These are phyloP conservation scores for Phaeolepiota aurea DNA, from an alignment of 768 basidiomycete genomes.

Conservation along the genomic window DNA sequence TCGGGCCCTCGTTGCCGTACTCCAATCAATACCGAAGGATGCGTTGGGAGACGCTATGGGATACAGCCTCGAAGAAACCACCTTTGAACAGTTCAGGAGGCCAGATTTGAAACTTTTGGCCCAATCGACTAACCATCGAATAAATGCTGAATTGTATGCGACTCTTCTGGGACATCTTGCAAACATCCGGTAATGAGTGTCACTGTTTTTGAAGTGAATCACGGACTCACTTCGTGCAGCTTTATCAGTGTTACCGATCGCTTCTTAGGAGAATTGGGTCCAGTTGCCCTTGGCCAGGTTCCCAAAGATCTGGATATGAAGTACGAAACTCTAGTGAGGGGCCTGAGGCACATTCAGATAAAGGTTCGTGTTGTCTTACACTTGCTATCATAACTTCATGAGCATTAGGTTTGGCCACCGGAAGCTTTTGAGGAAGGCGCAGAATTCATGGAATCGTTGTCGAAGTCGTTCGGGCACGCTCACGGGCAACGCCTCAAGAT, in stretches of 20 bases:
- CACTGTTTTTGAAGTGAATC: neutral
- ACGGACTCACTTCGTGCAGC: conserved; percentile 23
- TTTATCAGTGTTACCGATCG: conserved; percentile 92
- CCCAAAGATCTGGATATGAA: conserved; percentile 74
- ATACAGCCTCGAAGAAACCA: conserved; percentile 76
- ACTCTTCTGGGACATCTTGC: conserved; percentile 80
- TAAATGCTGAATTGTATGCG: conserved; percentile 78
- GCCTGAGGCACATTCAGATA: conserved; percentile 74
- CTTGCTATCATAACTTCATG: neutral
- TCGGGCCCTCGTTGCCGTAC: conserved; percentile 71
- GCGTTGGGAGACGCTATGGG: conserved; percentile 73
- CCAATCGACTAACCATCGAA: conserved; percentile 67
- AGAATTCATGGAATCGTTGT: conserved; percentile 80
- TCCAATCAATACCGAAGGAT: conserved; percentile 67
- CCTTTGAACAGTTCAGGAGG: conserved; percentile 75
- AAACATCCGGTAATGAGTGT: conserved; percentile 63
- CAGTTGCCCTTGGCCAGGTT: conserved; percentile 67
- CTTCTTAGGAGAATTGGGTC: conserved; percentile 72
- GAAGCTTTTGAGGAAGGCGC: conserved; percentile 90
- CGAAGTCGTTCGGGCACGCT: conserved; percentile 75
- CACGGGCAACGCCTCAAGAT: conserved; percentile 80
- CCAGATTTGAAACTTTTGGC: conserved; percentile 61
- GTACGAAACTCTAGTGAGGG: conserved; percentile 79
- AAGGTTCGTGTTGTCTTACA: conserved; percentile 38
- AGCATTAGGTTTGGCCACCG: conserved; percentile 80